phyloP scores from a whole-genome alignment of 2,329 filamentous ascomycete species.

The Stemphylium lycopersici region DNA sequence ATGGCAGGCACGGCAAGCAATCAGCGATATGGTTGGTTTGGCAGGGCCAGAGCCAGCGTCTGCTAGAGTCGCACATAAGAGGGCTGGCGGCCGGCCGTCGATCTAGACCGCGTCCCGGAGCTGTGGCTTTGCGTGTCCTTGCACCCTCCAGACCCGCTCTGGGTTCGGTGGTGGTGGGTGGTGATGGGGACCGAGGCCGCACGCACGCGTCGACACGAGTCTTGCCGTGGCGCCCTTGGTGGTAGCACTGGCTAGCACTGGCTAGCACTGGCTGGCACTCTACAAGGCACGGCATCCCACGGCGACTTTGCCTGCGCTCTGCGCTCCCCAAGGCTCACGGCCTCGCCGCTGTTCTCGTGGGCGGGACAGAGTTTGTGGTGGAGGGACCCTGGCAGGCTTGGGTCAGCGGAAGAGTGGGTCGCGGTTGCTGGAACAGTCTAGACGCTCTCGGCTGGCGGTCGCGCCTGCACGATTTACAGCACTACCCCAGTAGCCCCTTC shows the following conservation, averaged over 20 bases:
- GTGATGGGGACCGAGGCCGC: slow-evolving; percentile 16
- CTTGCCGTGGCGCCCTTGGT: neutral
- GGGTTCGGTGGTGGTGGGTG: neutral
- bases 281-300: neutral
- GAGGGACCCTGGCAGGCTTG: slow-evolving; percentile 5
- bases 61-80: slow-evolving; percentile 34
- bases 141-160: slow-evolving; percentile 8
- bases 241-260: too few species aligned
- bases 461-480: slow-evolving; percentile 25
- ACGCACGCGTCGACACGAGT: slow-evolving; percentile 15
- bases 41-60: slow-evolving; percentile 9
- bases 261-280: too few species aligned
- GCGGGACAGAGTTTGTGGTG: slow-evolving; percentile 4
- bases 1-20: slow-evolving; percentile 18
- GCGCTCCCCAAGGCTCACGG: neutral
- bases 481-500: slow-evolving; percentile 21
- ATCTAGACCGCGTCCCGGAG: slow-evolving; percentile 43
- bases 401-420: slow-evolving; percentile 18
- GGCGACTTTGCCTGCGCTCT: neutral
- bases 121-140: slow-evolving; percentile 33
- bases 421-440: slow-evolving; percentile 29
- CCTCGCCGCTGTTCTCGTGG: neutral
- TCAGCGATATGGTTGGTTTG: slow-evolving; percentile 37
- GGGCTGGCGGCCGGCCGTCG: slow-evolving; percentile 29
- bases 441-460: slow-evolving; percentile 21